These are phyloP conservation scores for Lippia alba DNA, from an alignment of 305 asterid genomes.

Conservation along the genomic window DNA sequence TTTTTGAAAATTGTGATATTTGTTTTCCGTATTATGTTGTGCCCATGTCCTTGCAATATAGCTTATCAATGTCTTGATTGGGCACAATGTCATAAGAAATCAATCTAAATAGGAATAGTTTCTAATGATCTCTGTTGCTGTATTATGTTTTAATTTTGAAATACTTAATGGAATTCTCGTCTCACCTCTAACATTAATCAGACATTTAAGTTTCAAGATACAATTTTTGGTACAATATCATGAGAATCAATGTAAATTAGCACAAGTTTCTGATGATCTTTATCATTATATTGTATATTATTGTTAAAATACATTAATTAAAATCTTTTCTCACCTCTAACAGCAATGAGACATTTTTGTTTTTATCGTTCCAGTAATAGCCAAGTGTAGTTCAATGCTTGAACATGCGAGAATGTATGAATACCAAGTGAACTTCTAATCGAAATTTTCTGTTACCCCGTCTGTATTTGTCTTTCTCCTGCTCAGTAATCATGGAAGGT, in stretches of 20 bases:
- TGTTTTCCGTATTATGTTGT: background rate
- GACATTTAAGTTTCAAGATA: background rate
- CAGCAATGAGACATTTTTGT: background rate
- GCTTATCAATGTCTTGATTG: background rate
- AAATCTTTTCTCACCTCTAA: conserved; percentile 12
- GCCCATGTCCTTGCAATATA: background rate
- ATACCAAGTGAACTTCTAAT: background rate
- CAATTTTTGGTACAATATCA: conserved; percentile 8
- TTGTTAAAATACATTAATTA: conserved; percentile 10
- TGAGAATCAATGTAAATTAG: conserved; percentile 15
- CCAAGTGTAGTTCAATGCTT: conserved; percentile 21
- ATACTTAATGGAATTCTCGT: background rate
- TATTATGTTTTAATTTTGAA: conserved; percentile 23
- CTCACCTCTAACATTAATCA: conserved; percentile 12
- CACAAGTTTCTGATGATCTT: conserved; percentile 17
- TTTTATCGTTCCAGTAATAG: conserved; percentile 29
- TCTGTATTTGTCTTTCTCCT: conserved; percentile 27
- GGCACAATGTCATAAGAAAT: conserved; percentile 19
- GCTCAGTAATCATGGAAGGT: conserved; percentile 19
- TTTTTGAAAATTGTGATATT: background rate
- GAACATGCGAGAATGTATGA: conserved; percentile 9
- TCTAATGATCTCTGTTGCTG: conserved; percentile 5
- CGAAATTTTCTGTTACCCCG: conserved; percentile 21
- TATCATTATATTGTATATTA: conserved; percentile 12
- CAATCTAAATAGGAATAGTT: conserved; percentile 20